Conservation (phyloP, 1,284 basidiomycete species). For the Heliocybe sulcata region DNA sequence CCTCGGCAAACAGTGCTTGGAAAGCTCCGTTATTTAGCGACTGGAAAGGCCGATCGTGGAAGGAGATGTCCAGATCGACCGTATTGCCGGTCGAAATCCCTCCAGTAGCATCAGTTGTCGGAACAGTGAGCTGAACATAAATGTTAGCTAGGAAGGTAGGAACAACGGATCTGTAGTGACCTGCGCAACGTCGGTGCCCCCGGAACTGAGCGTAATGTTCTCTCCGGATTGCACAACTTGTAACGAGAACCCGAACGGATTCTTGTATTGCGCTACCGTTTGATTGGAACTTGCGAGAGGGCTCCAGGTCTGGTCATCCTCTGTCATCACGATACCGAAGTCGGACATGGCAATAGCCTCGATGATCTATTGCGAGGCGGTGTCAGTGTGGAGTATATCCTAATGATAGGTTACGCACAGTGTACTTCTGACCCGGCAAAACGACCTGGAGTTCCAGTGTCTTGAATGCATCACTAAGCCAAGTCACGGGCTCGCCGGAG, state of each 20-base stretch:
- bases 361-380: slow-evolving; percentile 39
- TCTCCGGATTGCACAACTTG: slow-evolving; percentile 55
- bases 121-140: slow-evolving; percentile 43
- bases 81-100: slow-evolving; percentile 65
- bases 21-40: slow-evolving; percentile 53
- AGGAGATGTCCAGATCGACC: slow-evolving; percentile 50
- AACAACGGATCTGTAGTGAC: slow-evolving; percentile 13
- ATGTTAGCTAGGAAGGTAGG: slow-evolving; percentile 3
- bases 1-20: slow-evolving; percentile 47
- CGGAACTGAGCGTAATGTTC: slow-evolving; percentile 42
- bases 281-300: slow-evolving; percentile 53
- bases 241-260: slow-evolving; percentile 73
- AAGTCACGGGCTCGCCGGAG: slow-evolving; percentile 41
- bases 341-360: slow-evolving; percentile 60
- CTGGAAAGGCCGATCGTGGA: slow-evolving; percentile 47
- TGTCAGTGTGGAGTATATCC: not conserved
- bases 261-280: slow-evolving; percentile 63
- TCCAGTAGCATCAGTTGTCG: slow-evolving; percentile 40
- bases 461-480: slow-evolving; percentile 69
- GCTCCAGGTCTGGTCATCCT: slow-evolving; percentile 45
- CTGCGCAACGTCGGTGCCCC: slow-evolving; percentile 47
- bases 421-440: slow-evolving; percentile 58
- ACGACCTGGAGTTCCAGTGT: slow-evolving; percentile 56
- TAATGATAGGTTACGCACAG: slow-evolving; percentile 22
- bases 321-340: slow-evolving; percentile 47